Evolutionary conservation across 108 stramenopile species (phyloP), one percentile per base, ranked within the genome.

Genomic region (Nannochloropsis salina): DNA sequence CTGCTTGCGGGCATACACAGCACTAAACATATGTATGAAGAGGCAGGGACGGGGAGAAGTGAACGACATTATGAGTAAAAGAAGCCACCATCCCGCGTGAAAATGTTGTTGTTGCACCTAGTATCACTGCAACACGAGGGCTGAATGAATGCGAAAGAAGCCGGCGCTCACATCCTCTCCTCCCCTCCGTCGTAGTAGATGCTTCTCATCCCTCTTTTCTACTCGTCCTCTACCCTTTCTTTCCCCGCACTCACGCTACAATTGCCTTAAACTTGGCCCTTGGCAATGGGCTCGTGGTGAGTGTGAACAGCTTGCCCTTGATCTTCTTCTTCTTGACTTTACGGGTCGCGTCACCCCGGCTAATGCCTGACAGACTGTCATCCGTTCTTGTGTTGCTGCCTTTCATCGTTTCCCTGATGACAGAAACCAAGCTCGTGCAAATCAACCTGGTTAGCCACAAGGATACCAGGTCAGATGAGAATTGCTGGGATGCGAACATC

Each of bases 1-100:
- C n/a, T 74, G 61, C 61, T 74, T 74, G 61, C 61, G 61, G 61
- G 61, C 61, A 74, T 74, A 74, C 20, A 74, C n/a, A n/a, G 61
- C 61, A n/a, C 61, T 74, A n/a, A n/a, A n/a, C 20, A 74, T 4
- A 6, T 15, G n/a, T 15, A 6, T 15, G n/a, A n/a, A 8, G 6
- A 74, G 2, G 61, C 20, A 74, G 61, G 61, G 61, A 74, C 20
- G 2, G 61, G 12, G n/a, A 20, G 61, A n/a, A 74, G 61, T 15
- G 3, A 74, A n/a, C 20, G 61, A n/a, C 1, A n/a, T 15, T 15
- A n/a, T 74, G 4, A 8, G 61, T 74, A 31, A 31, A 31, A 31
- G 31, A 31, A 31, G 31, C 31, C 31, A 31, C 31, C 31, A 31
- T 1, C 1, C 31, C 31, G 0, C 31, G 31, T 31, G 1, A 31